Percentiles rank a stretch among this genome's conserved stretches.
Conservation (phyloP, 2,329 filamentous ascomycete species). For the Phaeomoniella chlamydospora region DNA sequence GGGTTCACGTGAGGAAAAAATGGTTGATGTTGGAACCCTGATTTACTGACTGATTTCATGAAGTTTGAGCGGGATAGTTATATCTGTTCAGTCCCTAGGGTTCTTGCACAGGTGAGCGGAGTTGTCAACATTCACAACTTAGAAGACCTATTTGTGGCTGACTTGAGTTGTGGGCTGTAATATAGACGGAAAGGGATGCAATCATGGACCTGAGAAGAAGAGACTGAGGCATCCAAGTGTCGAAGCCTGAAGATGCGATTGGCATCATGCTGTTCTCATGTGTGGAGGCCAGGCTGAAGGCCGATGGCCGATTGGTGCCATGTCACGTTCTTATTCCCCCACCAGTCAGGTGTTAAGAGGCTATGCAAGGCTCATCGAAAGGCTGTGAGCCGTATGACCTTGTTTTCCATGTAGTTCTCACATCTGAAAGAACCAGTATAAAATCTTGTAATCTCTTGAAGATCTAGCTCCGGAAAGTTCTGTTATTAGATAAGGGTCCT, state of each 20-base stretch:
- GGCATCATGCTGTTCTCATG: not conserved
- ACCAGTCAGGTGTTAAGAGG: too few species aligned
- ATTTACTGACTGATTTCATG: not conserved
- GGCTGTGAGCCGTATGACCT: not conserved
- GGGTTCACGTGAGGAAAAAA: not conserved
- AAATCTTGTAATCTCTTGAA: not conserved
- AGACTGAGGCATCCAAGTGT: not conserved
- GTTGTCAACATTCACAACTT: not conserved
- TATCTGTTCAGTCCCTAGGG: not conserved
- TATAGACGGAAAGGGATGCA: not conserved
- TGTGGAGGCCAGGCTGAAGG: not conserved
- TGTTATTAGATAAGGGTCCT: too few species aligned
- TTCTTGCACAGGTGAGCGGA: not conserved
- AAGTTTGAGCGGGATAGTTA: not conserved
- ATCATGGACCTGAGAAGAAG: not conserved
- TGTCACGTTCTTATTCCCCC: too few species aligned
- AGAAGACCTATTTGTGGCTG: not conserved
- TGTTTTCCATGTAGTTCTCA: not conserved
- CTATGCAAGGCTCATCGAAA: too few species aligned
- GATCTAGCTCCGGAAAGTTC: not conserved
- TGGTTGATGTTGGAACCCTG: not conserved
- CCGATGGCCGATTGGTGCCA: too few species aligned
- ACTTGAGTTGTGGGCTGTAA: not conserved
- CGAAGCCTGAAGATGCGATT: not conserved
- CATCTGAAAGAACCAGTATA: not conserved